phyloP scores from a whole-genome alignment of 2,329 filamentous ascomycete genomes.

The Achaetomium macrosporum region DNA sequence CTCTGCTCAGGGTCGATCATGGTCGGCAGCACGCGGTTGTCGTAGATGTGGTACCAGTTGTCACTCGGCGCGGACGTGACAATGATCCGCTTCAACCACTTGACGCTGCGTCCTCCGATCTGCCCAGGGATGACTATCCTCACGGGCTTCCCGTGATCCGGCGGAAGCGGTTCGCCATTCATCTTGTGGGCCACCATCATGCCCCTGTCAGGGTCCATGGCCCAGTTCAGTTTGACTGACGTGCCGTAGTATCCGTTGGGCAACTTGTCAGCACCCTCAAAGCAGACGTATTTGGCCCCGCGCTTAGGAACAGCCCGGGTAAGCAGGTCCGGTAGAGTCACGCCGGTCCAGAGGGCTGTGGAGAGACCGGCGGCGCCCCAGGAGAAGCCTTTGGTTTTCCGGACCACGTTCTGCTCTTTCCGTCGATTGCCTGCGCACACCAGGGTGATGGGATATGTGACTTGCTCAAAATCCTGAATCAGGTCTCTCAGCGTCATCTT shows the following conservation, averaged over 20 bases:
- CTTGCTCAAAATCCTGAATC: constrained; percentile 67
- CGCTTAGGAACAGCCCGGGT: constrained; percentile 60
- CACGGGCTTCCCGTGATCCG: constrained; percentile 82
- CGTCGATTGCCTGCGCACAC: constrained; percentile 88
- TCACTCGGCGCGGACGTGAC: constrained; percentile 74
- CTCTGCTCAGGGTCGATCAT: constrained; percentile 78
- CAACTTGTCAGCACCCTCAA: constrained; percentile 83
- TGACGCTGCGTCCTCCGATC: constrained; percentile 87
- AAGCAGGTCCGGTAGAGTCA: constrained; percentile 67
- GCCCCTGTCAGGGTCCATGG: constrained; percentile 72
- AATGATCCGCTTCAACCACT: constrained; percentile 81
- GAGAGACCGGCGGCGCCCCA: constrained; percentile 87
- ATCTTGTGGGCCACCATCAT: constrained; percentile 86
- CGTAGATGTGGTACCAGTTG: constrained; percentile 94
- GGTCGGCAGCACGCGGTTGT: constrained; percentile 84
- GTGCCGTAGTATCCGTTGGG: constrained; percentile 89
- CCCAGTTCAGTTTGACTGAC: constrained; percentile 83
- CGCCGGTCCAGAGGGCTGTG: constrained; percentile 82
- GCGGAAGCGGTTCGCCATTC: constrained; percentile 75
- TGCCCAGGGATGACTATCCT: constrained; percentile 82
- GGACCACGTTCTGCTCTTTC: constrained; percentile 87
- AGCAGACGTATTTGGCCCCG: constrained; percentile 75
- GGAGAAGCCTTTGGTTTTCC: constrained; percentile 89
- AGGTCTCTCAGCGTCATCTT: constrained; percentile 67
- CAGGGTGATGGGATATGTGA: constrained; percentile 80